Conservation (phyloP, 2,329 filamentous ascomycete genomes). For the Verticillium isaacii region DNA sequence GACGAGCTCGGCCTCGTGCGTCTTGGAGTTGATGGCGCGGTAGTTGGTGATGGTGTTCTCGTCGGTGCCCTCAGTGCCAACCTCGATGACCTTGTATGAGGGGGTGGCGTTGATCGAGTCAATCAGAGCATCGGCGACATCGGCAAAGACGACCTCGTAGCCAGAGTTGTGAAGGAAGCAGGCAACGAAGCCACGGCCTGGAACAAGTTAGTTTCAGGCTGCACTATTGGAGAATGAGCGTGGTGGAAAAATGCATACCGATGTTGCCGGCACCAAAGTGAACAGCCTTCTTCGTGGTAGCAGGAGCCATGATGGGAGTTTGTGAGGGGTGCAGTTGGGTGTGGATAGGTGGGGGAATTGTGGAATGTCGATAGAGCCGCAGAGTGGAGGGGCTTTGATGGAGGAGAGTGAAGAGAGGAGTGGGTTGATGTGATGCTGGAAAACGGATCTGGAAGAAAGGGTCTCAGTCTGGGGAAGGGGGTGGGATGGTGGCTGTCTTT, state of each 20-base stretch:
- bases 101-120: conserved; percentile 68
- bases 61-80: conserved; percentile 76
- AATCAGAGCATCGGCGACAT: conserved; percentile 84
- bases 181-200: conserved; percentile 74
- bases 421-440: not conserved
- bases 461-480: not conserved
- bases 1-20: conserved; percentile 74
- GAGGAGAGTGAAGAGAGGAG: not conserved
- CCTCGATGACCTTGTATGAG: conserved; percentile 89
- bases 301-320: conserved; percentile 30
- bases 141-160: conserved; percentile 94
- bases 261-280: conserved; percentile 88
- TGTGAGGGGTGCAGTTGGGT: conserved; percentile 4
- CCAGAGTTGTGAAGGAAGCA: conserved; percentile 92
- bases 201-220: not conserved
- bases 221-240: not conserved
- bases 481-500: not conserved
- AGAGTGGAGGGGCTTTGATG: not conserved
- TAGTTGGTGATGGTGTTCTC: conserved; percentile 89
- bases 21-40: conserved; percentile 92
- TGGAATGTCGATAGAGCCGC: conserved; percentile 5
- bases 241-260: conserved; percentile 36
- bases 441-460: not conserved
- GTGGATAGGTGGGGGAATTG: conserved; percentile 1
- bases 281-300: conserved; percentile 58